Base-by-base conservation (phyloP, 306 rosid genomes). In the Glycine tomentella region DNA sequence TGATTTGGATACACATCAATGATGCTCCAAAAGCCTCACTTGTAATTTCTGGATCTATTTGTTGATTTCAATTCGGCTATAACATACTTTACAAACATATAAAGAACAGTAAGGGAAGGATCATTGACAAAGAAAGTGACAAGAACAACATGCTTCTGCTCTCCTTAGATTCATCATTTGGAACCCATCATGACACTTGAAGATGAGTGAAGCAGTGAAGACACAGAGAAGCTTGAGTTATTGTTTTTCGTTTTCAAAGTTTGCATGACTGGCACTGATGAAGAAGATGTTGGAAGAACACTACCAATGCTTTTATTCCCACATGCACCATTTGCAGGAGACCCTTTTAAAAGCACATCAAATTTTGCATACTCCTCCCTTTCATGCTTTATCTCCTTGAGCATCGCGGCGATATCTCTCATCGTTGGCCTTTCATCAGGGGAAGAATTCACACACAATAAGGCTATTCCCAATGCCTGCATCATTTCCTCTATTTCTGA, bases 381-480 rank as follows among this genome's bases (percentile, higher is more conserved):
- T 66, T 95, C 99, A 69, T 93, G 91, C 56, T 82, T 91, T 66
- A 93, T 90, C 63, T 91, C 99, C 75, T 91, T 91, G 33, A 95
- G 91, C 99, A 95, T 95, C 51, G 99, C 97, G 0, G 93, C 90
- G 4, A 93, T 92, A 70, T 95, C 99, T 87, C 91, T 91, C 99
- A 95, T 95, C n/a, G 95, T 89, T 66, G 99, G 99, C 75, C 99
- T 90, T 74, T 93, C 97, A 65, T 91, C 94, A 0, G 97, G 99
- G 5, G 89, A 63, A 69, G 94, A 84, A 75, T 91, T 93, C 13
- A 91, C 96, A 70, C 99, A 95, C 48, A 95, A 78, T 57, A 95
- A 85, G 51, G 99, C 98, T 88, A 95, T 90, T 75, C 99, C 99
- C 48, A 93, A 76, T 69, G 95, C 96, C 48, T 93, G 99, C 87